Evolutionary conservation across 441 rosid species (phyloP), one percentile per base, ranked within the genome.

Genomic region (Populus hybrid): DNA sequence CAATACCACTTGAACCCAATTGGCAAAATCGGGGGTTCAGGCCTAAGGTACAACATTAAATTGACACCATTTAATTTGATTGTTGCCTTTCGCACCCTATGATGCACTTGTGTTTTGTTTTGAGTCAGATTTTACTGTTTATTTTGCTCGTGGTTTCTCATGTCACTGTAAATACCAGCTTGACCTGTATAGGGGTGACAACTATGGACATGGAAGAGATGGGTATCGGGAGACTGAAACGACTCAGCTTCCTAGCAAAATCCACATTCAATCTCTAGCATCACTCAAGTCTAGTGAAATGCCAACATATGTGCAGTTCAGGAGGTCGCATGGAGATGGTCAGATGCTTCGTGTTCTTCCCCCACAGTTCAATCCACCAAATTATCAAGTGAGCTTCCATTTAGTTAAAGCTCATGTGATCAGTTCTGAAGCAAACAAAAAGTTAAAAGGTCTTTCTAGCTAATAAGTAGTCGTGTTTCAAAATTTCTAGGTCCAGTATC

Each of bases 211-310:
- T 3, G 70, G 84, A 73, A 71, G 75, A 67, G 85, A 83, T 42
- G 82, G 86, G 10, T 83, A 81, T 78, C 70, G 69, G 6, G 93
- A 89, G 77, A 80, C 85, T 4, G 94, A 90, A 69, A 84, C 92
- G 34, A 77, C 83, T 77, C 90, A 79, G 77, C 91, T 86, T 64
- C 85, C 86, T 42, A 85, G 89, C 81, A 91, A 85, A 79, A 84
- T 88, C 34, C 87, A 88, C 67, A 82, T 89, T 73, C 86, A 87
- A 59, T 85, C 90, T 32, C 86, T 89, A 14, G 82, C 67, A 21
- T 82, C 84, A 4, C 26, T 82, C 26, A 78, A 75, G 74, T 70
- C 80, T 59, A 67, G 24, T 26, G 84, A 80, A 63, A 61, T 74
- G 74, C 85, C 78, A 46, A 80, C 78, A 82, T 85, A 77, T 64